Conservation (phyloP, 2,329 filamentous ascomycete species). For the Elsinoe australis region DNA sequence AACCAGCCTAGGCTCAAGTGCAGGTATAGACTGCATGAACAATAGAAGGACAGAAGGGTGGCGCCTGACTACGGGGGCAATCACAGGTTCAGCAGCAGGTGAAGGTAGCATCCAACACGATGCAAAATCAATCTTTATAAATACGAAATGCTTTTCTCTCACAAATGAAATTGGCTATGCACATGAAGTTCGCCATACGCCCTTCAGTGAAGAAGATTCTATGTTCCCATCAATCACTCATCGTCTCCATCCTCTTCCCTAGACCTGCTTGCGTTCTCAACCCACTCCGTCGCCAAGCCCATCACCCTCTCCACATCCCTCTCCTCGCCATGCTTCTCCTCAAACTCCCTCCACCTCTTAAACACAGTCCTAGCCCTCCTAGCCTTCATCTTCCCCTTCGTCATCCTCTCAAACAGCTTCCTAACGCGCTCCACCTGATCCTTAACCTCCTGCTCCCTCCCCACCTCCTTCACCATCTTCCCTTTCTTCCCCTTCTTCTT, state of each 20-base stretch:
- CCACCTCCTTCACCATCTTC: constrained; percentile 39
- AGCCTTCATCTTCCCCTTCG: constrained; percentile 59
- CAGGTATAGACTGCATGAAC: too few species aligned
- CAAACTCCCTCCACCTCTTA: constrained; percentile 84
- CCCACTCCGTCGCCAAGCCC: constrained; percentile 63
- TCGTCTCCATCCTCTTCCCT: constrained; percentile 25
- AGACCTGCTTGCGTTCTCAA: constrained; percentile 39
- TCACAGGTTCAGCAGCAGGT: too few species aligned
- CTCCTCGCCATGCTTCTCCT: constrained; percentile 60
- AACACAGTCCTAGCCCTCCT: constrained; percentile 82
- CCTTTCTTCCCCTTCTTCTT: constrained; percentile 69
- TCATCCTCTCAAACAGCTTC: constrained; percentile 69
- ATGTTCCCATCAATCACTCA: too few species aligned
- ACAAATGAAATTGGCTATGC: too few species aligned
- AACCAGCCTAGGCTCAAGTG: too few species aligned
- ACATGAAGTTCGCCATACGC: too few species aligned
- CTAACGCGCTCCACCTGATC: constrained; percentile 50
- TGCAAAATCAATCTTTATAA: too few species aligned
- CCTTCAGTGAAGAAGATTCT: too few species aligned
- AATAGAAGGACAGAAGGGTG: too few species aligned
- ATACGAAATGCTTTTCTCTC: too few species aligned
- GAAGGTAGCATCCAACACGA: too few species aligned
- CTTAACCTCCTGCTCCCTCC: constrained; percentile 38
- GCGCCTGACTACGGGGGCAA: too few species aligned
- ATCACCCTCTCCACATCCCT: constrained; percentile 65